A percentile compares a stretch with the other conserved stretches of the same genome.
phyloP scores from a whole-genome alignment of 108 stramenopile species.

The Skeletonema tropicum region DNA sequence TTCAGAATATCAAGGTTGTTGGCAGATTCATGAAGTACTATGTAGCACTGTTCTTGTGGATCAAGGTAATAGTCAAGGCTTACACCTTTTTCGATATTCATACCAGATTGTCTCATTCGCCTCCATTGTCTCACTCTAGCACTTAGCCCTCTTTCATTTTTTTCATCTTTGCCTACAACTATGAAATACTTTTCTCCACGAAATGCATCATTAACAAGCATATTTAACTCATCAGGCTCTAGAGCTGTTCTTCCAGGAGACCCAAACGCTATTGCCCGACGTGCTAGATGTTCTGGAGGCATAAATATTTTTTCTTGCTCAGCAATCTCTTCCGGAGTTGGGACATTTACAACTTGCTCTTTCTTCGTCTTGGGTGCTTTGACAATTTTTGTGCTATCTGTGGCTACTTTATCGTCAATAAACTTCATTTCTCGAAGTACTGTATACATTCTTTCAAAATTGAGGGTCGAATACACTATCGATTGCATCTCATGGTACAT shows the following conservation, averaged over 20 bases:
- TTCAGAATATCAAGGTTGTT: constrained; percentile 81
- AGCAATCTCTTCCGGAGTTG: constrained; percentile 66
- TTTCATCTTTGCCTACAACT: constrained; percentile 75
- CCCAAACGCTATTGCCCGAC: constrained; percentile 76
- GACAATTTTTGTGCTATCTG: constrained; percentile 7
- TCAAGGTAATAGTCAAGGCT: constrained; percentile 29
- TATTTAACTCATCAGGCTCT: constrained; percentile 61
- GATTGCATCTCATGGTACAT: constrained; percentile 87
- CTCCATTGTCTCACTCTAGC: constrained; percentile 48
- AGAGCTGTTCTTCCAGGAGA: constrained; percentile 71
- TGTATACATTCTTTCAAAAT: constrained; percentile 85
- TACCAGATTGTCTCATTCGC: constrained; percentile 18
- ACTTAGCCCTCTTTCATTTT: constrained; percentile 52
- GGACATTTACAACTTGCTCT: constrained; percentile 32
- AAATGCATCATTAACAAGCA: constrained; percentile 65
- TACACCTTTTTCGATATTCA: constrained; percentile 10
- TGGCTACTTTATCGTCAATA: constrained; percentile 4
- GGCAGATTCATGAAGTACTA: constrained; percentile 81
- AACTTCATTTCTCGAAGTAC: constrained; percentile 44
- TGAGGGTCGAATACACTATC: constrained; percentile 85
- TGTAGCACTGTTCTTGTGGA: constrained; percentile 74
- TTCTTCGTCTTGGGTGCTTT: constrained; percentile 7
- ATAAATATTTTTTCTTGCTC: constrained; percentile 73
- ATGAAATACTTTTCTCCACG: constrained; percentile 69
- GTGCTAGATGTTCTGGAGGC: constrained; percentile 68